phyloP scores from a whole-genome alignment of 1,284 basidiomycete species.

The Rhodofomes roseus region DNA sequence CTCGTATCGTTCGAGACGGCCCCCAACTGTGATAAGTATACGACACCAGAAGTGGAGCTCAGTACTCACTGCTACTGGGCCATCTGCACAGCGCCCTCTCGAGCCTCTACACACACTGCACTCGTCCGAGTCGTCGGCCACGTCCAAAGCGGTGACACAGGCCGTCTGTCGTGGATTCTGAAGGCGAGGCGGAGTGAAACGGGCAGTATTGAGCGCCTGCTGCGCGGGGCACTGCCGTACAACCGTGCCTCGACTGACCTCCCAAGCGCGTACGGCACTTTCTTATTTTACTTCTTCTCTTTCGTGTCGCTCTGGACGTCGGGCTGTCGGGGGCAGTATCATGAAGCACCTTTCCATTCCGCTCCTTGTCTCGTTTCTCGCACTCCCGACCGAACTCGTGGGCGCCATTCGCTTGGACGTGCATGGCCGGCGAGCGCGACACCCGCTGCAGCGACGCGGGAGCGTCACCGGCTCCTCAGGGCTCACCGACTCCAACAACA shows the following conservation, averaged over 20 bases:
- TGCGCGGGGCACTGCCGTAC: conserved; percentile 1
- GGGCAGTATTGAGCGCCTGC: not conserved
- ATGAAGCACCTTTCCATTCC: conserved; percentile 19
- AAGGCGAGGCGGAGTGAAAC: not conserved
- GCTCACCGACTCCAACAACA: conserved; percentile 25
- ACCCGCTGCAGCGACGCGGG: conserved; percentile 13
- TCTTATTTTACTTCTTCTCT: not conserved
- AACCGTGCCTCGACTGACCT: not conserved
- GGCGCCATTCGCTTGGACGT: conserved; percentile 20
- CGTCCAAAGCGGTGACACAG: not conserved
- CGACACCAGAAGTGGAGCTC: too few species aligned
- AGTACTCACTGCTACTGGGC: too few species aligned
- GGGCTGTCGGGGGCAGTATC: conserved; percentile 7
- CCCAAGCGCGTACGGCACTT: not conserved
- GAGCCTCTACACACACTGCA: too few species aligned
- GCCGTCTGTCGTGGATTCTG: not conserved
- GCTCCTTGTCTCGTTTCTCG: conserved; percentile 16
- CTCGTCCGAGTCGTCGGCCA: too few species aligned
- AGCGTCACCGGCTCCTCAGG: conserved; percentile 13
- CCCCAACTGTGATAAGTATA: too few species aligned
- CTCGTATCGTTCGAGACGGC: too few species aligned
- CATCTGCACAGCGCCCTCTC: too few species aligned
- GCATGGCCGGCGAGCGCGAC: conserved; percentile 12
- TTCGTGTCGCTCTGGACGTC: not conserved
- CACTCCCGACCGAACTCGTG: conserved; percentile 17